A percentile compares a stretch with the other conserved stretches of the same genome.
Conservation (phyloP, 192 early-diverging fungal species). For the Backusella westeae region DNA sequence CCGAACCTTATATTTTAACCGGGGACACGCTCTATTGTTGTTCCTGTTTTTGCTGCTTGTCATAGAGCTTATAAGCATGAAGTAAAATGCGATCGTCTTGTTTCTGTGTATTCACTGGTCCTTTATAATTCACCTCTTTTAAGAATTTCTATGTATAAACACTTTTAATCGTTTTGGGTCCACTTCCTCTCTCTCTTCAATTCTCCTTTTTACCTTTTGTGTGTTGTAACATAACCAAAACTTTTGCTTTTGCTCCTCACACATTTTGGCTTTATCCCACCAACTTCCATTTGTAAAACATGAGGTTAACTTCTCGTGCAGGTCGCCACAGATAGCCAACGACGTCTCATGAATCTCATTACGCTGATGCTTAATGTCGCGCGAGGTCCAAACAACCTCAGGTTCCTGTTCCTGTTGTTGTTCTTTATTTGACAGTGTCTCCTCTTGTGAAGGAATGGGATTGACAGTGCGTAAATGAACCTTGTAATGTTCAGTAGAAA, state of each 20-base stretch:
- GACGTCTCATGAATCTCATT: slow-evolving; percentile 35
- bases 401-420: neutral
- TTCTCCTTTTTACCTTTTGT: slow-evolving; percentile 23
- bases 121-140: slow-evolving; percentile 22
- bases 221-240: slow-evolving; percentile 38
- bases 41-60: neutral
- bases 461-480: slow-evolving; percentile 16
- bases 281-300: slow-evolving; percentile 40
- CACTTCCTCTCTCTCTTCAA: too few relatives aligned
- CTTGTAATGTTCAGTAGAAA: slow-evolving; percentile 16
- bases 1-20: neutral
- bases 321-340: slow-evolving; percentile 30
- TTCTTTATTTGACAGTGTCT: neutral
- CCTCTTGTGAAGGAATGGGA: slow-evolving; percentile 8
- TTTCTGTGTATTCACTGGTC: slow-evolving; percentile 19
- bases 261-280: slow-evolving; percentile 43
- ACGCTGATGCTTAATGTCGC: slow-evolving; percentile 28
- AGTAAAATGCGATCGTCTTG: slow-evolving; percentile 10
- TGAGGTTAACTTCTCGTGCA: slow-evolving; percentile 28
- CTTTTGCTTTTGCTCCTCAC: slow-evolving; percentile 34
- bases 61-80: slow-evolving; percentile 6
- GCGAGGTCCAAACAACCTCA: slow-evolving; percentile 18
- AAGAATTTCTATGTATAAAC: slow-evolving; percentile 12
- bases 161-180: neutral
- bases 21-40: neutral